Base-by-base conservation (phyloP, 108 stramenopile species). In the Cyclostephanos tholiformis region DNA sequence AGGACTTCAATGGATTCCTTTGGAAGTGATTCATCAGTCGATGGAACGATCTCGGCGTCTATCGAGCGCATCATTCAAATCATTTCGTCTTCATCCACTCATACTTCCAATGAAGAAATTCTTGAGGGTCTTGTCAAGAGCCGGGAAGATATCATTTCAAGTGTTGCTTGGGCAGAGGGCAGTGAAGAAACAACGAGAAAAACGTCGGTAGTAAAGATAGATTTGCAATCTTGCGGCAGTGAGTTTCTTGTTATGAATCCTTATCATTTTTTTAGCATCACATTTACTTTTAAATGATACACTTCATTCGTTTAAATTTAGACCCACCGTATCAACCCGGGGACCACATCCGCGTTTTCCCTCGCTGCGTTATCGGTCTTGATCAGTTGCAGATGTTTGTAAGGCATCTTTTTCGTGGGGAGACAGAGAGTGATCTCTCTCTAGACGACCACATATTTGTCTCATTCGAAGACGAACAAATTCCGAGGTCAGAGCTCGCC, bases 241-340 rank as follows among this genome's bases (percentile, higher is more conserved):
- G 56, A 57, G 56, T 57, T 5, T 26, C 1, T 6, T 57, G 56
- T 30, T 11, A 1, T 12, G 11, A 29, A 10, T 29, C 9, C 56
- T 29, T 11, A 12, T 5, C 14, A 11, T 29, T 7, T 26, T 57
- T 57, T 13, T 57, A 29, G 56, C 56, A 26, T 14, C 11, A 12
- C 3, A 23, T 57, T 8, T 41, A 41, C 41, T 41, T 12, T 12
- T 41, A 1, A 10, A 41, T 41, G 41, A 41, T 41, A n/a, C n/a
- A 10, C 36, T 41, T 41, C 4, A 12, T 41, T 41, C 9, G 4
- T 1, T 12, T 1, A 4, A 41, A 30, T 11, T 29, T 13, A 57
- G 56, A 57, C 27, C 67, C 67, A 17, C 67, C 67, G 2, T 67
- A 67, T 41, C 41, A 41, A 41, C 41, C 52, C n/a, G 68, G 68